A percentile compares a stretch with the other conserved stretches of the same genome.
phyloP scores from a whole-genome alignment of 306 rosid species.

The peach (Prunus persica) region Prunus_persica_NCBIv2 NC_034012.1:2928001-2928500 shows the following conservation, averaged over 20 bases:
- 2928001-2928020: slow-evolving; percentile 79
- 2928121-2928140: slow-evolving; percentile 13
- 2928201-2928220: slow-evolving; percentile 10
- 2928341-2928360: slow-evolving; percentile 96
- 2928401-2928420: slow-evolving; percentile 91
- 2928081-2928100: slow-evolving; percentile 90
- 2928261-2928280: neutral
- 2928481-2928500: slow-evolving; percentile 98
- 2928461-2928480: slow-evolving; percentile 99
- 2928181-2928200: slow-evolving; percentile 4
- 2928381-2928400: slow-evolving; percentile 90
- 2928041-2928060: slow-evolving; percentile 96
- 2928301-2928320: slow-evolving; percentile 26
- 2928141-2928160: slow-evolving; percentile 10
- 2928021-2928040: slow-evolving; percentile 97
- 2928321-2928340: slow-evolving; percentile 94
- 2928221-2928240: slow-evolving; percentile 8
- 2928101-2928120: slow-evolving; percentile 60
- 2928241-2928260: neutral
- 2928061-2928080: slow-evolving; percentile 95
- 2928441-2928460: slow-evolving; percentile 63
- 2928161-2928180: slow-evolving; percentile 1
- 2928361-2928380: slow-evolving; percentile 95
- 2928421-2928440: slow-evolving; percentile 36
- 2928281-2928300: slow-evolving; percentile 15